phyloP scores from a whole-genome alignment of 2,329 filamentous ascomycete genomes.

The Raffaelea deltoideospora region DNA sequence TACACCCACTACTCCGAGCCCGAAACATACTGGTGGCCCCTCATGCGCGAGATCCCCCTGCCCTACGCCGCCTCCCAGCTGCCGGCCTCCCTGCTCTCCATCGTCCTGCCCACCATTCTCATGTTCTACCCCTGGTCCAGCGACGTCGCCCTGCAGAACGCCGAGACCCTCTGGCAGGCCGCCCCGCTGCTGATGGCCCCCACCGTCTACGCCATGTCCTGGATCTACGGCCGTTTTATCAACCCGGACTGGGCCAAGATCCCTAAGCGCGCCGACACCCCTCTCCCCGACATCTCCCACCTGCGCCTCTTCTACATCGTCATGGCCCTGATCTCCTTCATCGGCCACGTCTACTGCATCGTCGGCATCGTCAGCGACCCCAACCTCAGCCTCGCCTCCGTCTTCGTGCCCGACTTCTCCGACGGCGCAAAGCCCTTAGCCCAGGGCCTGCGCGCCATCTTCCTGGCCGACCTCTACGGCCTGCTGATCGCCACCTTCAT shows the following conservation, averaged over 20 bases:
- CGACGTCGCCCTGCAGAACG: slow-evolving; percentile 4
- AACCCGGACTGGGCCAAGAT: background rate
- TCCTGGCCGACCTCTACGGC: slow-evolving; percentile 4
- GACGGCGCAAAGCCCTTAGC: slow-evolving; percentile 1
- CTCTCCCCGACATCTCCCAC: slow-evolving; percentile 1
- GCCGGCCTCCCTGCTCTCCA: slow-evolving; percentile 4
- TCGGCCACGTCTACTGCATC: slow-evolving; percentile 2
- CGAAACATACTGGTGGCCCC: slow-evolving; percentile 5
- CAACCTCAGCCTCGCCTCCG: background rate
- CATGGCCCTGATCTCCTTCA: background rate
- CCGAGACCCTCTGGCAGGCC: slow-evolving; percentile 8
- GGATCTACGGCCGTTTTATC: no score
- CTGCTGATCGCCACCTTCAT: background rate
- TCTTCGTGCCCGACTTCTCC: slow-evolving; percentile 3
- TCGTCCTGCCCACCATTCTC: slow-evolving; percentile 6
- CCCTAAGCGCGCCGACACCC: background rate
- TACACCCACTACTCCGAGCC: slow-evolving; percentile 3
- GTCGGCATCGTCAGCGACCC: background rate
- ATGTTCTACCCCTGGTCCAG: slow-evolving; percentile 5
- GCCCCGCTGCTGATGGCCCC: slow-evolving; percentile 6
- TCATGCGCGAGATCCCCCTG: slow-evolving; percentile 2
- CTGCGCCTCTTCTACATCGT: slow-evolving; percentile 3
- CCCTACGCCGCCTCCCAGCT: slow-evolving; percentile 3
- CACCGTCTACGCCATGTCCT: background rate
- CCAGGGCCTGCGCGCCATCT: slow-evolving; percentile 2